These are phyloP conservation scores for Solanum neorickii DNA, from an alignment of 257 asterid genomes.

Conservation along the genomic window DNA sequence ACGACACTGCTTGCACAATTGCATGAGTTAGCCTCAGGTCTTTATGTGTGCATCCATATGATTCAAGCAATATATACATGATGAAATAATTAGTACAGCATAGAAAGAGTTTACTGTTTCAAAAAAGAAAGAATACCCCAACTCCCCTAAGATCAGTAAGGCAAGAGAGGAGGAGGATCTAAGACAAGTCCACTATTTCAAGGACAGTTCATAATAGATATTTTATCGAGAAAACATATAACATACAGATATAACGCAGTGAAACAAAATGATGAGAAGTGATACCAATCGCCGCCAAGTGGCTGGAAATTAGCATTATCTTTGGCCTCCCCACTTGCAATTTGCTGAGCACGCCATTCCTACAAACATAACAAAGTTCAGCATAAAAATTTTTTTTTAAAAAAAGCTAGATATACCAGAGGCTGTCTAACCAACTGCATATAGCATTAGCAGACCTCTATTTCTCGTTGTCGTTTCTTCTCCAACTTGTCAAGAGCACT, in stretches of 20 bases:
- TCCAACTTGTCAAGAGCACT: conserved; percentile 64
- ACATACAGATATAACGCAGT: background rate
- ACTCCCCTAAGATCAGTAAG: background rate
- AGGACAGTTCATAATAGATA: background rate
- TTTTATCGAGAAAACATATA: background rate
- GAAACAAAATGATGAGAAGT: background rate
- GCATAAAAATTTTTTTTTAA: conserved; percentile 8
- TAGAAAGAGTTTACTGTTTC: background rate
- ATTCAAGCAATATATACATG: background rate
- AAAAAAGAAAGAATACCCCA: background rate
- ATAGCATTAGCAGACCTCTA: conserved; percentile 51
- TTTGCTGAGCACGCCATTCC: conserved; percentile 90
- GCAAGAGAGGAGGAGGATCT: background rate
- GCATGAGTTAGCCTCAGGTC: background rate
- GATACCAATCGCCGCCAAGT: conserved; percentile 93
- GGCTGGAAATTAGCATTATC: conserved; percentile 97
- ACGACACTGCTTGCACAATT: background rate
- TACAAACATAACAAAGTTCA: conserved; percentile 16
- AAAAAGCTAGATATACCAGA: background rate
- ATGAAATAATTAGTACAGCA: background rate
- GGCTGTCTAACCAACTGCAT: background rate
- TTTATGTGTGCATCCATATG: background rate
- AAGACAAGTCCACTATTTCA: background rate
- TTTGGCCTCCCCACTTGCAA: conserved; percentile 86
- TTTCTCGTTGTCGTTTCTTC: conserved; percentile 73